phyloP scores from a whole-genome alignment of 306 rosid species.

The Gastrolobium bilobum region DNA sequence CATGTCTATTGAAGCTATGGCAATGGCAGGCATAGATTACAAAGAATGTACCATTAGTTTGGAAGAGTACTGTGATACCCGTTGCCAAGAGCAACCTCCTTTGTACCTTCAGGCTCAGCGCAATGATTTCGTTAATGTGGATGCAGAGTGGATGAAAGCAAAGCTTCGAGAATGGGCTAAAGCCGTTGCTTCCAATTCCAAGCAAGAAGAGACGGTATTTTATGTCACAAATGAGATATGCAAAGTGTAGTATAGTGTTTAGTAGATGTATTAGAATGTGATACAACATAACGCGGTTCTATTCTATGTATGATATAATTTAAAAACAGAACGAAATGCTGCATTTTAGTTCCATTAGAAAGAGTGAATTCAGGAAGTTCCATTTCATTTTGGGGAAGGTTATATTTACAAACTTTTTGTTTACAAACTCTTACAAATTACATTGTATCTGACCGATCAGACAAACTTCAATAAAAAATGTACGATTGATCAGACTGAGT shows the following conservation, averaged over 20 bases:
- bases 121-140: neutral
- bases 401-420: too few relatives aligned
- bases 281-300: too few relatives aligned
- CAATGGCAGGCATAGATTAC: constrained; percentile 59
- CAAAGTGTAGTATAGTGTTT: neutral
- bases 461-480: too few relatives aligned
- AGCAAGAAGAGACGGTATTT: neutral
- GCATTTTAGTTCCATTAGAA: too few relatives aligned
- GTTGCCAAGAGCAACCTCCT: constrained; percentile 32
- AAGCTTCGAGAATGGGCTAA: constrained; percentile 46
- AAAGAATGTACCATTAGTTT: constrained; percentile 43
- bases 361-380: too few relatives aligned
- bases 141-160: constrained; percentile 39
- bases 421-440: too few relatives aligned
- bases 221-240: constrained; percentile 22
- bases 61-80: constrained; percentile 39
- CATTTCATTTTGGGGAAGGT: too few relatives aligned
- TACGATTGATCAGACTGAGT: too few relatives aligned
- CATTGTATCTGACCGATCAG: too few relatives aligned
- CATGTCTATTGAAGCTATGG: constrained; percentile 58
- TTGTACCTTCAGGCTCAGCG: constrained; percentile 38
- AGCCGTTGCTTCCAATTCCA: constrained; percentile 32
- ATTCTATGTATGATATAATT: too few relatives aligned
- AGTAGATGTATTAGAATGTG: too few relatives aligned
- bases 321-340: too few relatives aligned